A percentile compares a stretch with the other conserved stretches of the same genome.
phyloP scores from a whole-genome alignment of 208 protist genomes.

The Crithidia thermophila region DNA sequence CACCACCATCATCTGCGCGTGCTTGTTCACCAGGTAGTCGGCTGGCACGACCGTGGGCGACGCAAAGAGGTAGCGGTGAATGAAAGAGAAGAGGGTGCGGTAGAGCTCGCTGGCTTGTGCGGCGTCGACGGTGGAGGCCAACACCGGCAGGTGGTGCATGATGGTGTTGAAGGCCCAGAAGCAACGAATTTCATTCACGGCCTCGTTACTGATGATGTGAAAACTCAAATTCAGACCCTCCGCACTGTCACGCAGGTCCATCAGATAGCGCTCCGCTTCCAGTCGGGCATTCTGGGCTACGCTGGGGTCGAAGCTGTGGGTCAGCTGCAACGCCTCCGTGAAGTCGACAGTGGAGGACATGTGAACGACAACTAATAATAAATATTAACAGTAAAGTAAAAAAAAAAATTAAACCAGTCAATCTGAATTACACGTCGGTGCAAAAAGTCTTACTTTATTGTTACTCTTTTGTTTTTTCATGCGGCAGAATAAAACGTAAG shows the following conservation, averaged over 20 bases:
- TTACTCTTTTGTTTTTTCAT: too few species aligned
- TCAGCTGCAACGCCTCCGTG: constrained; percentile 62
- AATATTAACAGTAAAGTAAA: background rate
- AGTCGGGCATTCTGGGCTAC: constrained; percentile 42
- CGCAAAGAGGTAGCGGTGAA: constrained; percentile 53
- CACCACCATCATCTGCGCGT: constrained; percentile 81
- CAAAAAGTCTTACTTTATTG: too few species aligned
- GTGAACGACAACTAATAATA: background rate
- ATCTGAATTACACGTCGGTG: too few species aligned
- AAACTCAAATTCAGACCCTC: constrained; percentile 74
- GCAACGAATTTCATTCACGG: constrained; percentile 55
- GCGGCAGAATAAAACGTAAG: too few species aligned
- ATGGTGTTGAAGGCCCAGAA: constrained; percentile 90
- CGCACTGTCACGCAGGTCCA: constrained; percentile 54
- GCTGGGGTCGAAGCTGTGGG: constrained; percentile 48
- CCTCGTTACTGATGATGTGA: constrained; percentile 74
- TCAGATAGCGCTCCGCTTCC: constrained; percentile 73
- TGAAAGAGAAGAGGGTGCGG: constrained; percentile 67
- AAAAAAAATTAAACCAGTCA: background rate
- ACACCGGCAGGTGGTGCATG: constrained; percentile 59
- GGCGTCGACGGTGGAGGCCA: constrained; percentile 37
- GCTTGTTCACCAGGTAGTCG: constrained; percentile 83
- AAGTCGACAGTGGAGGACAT: constrained; percentile 54
- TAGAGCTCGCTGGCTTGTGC: constrained; percentile 64
- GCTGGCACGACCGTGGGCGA: constrained; percentile 20